Evolutionary conservation across 345 rosid species (phyloP), one percentile per base, ranked within the genome.

Genomic region (Eucalyptus tenuipes): DNA sequence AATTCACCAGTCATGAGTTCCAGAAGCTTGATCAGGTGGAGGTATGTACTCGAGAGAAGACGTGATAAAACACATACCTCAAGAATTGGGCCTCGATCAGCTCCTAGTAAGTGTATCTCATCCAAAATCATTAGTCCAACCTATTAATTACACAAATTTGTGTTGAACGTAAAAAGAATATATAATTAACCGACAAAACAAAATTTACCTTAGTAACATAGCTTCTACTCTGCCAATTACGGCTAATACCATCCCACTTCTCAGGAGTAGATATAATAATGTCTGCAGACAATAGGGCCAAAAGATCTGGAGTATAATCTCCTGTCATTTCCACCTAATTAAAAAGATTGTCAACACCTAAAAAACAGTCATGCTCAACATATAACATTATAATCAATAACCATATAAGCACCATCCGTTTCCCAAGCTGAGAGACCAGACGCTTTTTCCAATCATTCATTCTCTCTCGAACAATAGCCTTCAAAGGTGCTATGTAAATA

Each of bases 161-260:
- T 47, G 40, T 80, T 55, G 66, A 29, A 50, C 17, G 2, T 47
- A 29, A 49, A 53, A 52, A 40, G 50, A 31, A 17, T 49, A 49
- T 25, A 50, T 49, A 80, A 47, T 29, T 88, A 53, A n/a, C 80
- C 87, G n/a, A 64, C 80, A 87, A 80, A 86, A 68, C 89, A 90
- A 89, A 87, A 89, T 45, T 20, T 61, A 96, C 99, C 98, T 97
- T 97, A 86, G 94, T 96, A 48, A 97, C 99, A 92, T 97, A 97
- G 94, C 97, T 94, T 92, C 99, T 94, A 92, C 93, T 96, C 88
- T 97, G 98, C 99, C 99, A 97, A 89, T 97, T 97, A 88, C 99
- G 99, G 91, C 99, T 97, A 85, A 97, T 97, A 85, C 99, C 99
- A 93, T 97, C 99, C 99, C 99, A 97, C 92, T 97, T 97, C 90